Evolutionary conservation across 495 filamentous ascomycete genomes (phyloP), one percentile per base, ranked within the genome.

Genomic region (Penicillium riverlandense): DNA sequence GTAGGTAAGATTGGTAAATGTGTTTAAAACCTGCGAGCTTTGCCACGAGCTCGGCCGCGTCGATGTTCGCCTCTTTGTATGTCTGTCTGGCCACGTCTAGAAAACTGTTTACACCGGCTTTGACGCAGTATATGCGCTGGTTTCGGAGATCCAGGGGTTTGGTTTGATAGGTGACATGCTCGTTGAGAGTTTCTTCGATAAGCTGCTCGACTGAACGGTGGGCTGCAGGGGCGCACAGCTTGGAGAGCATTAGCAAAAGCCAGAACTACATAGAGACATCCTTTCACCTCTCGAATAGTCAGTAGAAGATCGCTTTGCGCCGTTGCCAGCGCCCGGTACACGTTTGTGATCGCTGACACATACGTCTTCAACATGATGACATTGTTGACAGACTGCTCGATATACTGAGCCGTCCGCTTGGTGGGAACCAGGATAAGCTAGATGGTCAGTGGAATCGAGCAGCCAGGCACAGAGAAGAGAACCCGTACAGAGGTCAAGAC

Each of bases 51-150:
- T 85, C 74, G 45, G 82, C 74, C 9, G 87, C 77, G 63, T 95
- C 88, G 44, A 80, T 77, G 32, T 79, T 90, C 6, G 79, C 80
- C 65, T 95, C 87, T 56, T 90, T 91, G 63, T 88, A 96, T 5
- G 83, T 86, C 47, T 86, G 81, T 34, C 91, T 78, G 38, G 89
- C 88, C 43, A 92, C 84, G 63, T 96, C 90, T 11, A 97, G 75
- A 3, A 96, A 74, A 27, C 86, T 87, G 55, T 90, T 88, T 13
- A 92, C 80, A 8, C 86, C 87, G 42, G 87, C 88, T 72, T 85
- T 92, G 32, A 98, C 80, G 41, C 92, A 92, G 65, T 95, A 96
- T 10, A 87, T 89, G 38, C 92, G 74, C 61, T 98, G 94, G 53
- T 96, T 94, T 40, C 90, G 78, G 41, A 95, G 69, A 47, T 95